A percentile compares a stretch with the other conserved stretches of the same genome.
Evolutionary conservation across 2,329 filamentous ascomycete species (phyloP).

Genomic region (Colletotrichum ledebouriae): DNA sequence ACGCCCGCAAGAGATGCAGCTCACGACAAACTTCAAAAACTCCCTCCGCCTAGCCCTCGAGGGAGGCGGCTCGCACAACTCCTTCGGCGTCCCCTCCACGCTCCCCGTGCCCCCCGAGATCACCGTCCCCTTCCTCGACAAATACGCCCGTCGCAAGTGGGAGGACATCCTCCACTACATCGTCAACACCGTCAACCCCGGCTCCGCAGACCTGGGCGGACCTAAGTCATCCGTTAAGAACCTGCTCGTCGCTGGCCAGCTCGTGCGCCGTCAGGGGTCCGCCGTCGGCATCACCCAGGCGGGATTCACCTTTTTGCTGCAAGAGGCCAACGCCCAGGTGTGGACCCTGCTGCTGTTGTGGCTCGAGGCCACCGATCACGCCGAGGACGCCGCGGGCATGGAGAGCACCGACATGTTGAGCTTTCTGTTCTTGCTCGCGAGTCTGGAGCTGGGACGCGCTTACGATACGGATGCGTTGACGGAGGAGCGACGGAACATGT

Average conservation of each 20-base stretch:
- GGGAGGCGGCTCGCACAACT: constrained; percentile 85
- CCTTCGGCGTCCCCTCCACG: constrained; percentile 88
- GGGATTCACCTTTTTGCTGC: constrained; percentile 93
- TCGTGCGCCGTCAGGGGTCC: constrained; percentile 73
- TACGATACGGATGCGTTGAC: constrained; percentile 91
- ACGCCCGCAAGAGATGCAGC: constrained; percentile 77
- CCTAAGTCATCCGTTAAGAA: constrained; percentile 86
- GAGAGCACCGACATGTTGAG: constrained; percentile 94
- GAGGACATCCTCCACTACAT: constrained; percentile 97
- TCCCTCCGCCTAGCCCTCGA: constrained; percentile 90
- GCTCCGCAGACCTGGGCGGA: constrained; percentile 57
- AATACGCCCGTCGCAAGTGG: constrained; percentile 90
- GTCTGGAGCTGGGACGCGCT: constrained; percentile 88
- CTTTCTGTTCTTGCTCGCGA: constrained; percentile 96
- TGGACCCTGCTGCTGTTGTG: constrained; percentile 96
- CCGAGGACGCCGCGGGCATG: constrained; percentile 71
- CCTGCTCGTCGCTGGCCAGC: constrained; percentile 82
- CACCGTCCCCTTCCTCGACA: constrained; percentile 81
- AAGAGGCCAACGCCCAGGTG: constrained; percentile 96
- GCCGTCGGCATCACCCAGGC: constrained; percentile 85
- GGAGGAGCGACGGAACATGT: constrained; percentile 85
- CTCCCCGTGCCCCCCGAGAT: constrained; percentile 73
- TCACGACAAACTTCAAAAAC: constrained; percentile 85
- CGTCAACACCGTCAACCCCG: constrained; percentile 77
- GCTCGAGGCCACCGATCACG: constrained; percentile 83